Percentiles rank a stretch among this genome's conserved stretches.
These are phyloP conservation scores for Trypanosoma conorhini DNA, from an alignment of 208 protist genomes.

Conservation along the genomic window DNA sequence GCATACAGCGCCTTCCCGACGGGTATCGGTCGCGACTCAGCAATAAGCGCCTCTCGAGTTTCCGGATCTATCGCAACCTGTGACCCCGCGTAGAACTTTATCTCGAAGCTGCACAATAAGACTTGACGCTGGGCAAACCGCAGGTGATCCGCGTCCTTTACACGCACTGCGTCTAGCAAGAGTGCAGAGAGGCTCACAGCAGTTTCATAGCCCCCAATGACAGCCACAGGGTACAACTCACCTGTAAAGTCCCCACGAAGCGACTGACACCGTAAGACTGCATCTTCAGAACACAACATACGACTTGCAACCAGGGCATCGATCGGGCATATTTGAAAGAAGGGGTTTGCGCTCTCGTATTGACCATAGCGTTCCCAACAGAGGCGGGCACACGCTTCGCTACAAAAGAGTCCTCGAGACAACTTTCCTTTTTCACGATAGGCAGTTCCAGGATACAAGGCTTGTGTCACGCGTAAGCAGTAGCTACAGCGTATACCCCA, in stretches of 20 bases:
- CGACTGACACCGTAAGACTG: background rate
- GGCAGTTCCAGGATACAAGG: slow-evolving; percentile 63
- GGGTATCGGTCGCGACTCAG: slow-evolving; percentile 49
- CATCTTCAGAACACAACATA: slow-evolving; percentile 38
- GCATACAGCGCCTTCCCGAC: slow-evolving; percentile 79
- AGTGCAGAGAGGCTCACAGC: slow-evolving; percentile 60
- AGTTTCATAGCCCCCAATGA: slow-evolving; percentile 73
- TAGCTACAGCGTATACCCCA: slow-evolving; percentile 76
- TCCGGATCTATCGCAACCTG: slow-evolving; percentile 24
- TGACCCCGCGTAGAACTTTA: slow-evolving; percentile 58
- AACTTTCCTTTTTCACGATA: slow-evolving; percentile 54
- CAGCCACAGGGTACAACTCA: slow-evolving; percentile 56
- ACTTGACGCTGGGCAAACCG: slow-evolving; percentile 78
- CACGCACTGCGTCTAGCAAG: slow-evolving; percentile 56
- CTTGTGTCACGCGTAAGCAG: slow-evolving; percentile 71
- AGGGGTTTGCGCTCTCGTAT: slow-evolving; percentile 61
- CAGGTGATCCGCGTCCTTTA: slow-evolving; percentile 59
- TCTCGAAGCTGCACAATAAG: slow-evolving; percentile 54
- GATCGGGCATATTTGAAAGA: slow-evolving; percentile 84
- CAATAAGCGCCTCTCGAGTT: slow-evolving; percentile 30
- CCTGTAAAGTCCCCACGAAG: slow-evolving; percentile 38
- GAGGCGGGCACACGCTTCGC: slow-evolving; percentile 48
- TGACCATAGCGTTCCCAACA: slow-evolving; percentile 77
- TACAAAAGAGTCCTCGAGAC: slow-evolving; percentile 88
- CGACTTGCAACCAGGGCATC: slow-evolving; percentile 80